These are phyloP conservation scores for Panus rudis DNA, from an alignment of 768 basidiomycete species.

Conservation along the genomic window DNA sequence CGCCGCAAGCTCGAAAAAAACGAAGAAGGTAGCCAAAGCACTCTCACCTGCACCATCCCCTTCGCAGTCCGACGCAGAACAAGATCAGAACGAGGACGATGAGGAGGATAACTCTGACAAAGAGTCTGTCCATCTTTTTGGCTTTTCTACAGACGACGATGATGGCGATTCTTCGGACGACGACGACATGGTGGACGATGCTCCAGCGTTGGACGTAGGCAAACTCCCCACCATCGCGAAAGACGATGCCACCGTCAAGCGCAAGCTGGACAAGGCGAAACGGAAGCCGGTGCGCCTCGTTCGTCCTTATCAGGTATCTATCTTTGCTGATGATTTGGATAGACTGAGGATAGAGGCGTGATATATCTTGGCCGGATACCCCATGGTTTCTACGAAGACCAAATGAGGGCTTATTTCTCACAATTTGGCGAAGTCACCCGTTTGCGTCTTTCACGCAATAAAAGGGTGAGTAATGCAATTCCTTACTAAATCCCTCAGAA, in stretches of 20 bases:
- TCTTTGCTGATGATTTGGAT: constrained; percentile 2
- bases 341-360: constrained; percentile 73
- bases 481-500: neutral
- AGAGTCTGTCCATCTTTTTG: constrained; percentile 48
- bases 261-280: constrained; percentile 44
- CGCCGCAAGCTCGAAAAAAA: neutral
- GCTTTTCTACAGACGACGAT: constrained; percentile 73
- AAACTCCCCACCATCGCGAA: constrained; percentile 84
- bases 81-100: constrained; percentile 1
- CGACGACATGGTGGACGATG: constrained; percentile 51
- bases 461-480: constrained; percentile 49
- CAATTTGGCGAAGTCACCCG: constrained; percentile 92
- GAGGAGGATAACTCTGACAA: constrained; percentile 20
- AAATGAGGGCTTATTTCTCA: constrained; percentile 86
- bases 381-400: constrained; percentile 96
- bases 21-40: constrained; percentile 3
- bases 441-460: constrained; percentile 86
- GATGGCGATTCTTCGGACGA: constrained; percentile 75
- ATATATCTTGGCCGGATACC: constrained; percentile 88
- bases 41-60: constrained; percentile 7
- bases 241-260: constrained; percentile 74
- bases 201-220: constrained; percentile 51
- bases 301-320: neutral
- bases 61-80: constrained; percentile 4
- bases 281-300: constrained; percentile 53